Evolutionary conservation across 805 yeast species (phyloP).

Genomic region (Lipomyces kockii): DNA sequence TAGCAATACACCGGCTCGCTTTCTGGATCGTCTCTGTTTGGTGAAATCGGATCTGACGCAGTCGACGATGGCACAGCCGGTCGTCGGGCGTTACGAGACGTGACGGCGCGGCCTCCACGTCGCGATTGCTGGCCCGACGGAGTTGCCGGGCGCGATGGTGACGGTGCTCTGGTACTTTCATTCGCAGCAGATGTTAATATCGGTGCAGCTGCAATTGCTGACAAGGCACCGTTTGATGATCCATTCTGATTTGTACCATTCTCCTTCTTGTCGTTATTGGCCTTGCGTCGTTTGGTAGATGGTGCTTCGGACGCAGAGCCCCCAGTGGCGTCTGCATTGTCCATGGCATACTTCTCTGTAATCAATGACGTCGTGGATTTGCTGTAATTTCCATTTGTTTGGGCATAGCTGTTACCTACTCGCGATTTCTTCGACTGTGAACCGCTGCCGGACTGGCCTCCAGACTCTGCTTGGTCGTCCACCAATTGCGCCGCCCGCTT

Average conservation of each 20-base stretch:
- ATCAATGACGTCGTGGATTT: neutral
- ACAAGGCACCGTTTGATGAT: neutral
- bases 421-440: slow-evolving; percentile 16
- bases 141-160: slow-evolving; percentile 19
- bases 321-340: slow-evolving; percentile 19
- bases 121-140: slow-evolving; percentile 16
- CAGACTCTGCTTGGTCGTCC: slow-evolving; percentile 34
- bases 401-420: neutral
- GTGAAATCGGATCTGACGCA: slow-evolving; percentile 19
- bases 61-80: slow-evolving; percentile 1
- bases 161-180: slow-evolving; percentile 7
- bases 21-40: slow-evolving; percentile 34
- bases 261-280: slow-evolving; percentile 32
- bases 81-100: slow-evolving; percentile 3
- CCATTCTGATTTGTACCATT: slow-evolving; percentile 8
- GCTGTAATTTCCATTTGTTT: slow-evolving; percentile 38
- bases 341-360: slow-evolving; percentile 8
- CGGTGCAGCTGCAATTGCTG: neutral
- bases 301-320: slow-evolving; percentile 14
- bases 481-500: slow-evolving; percentile 60
- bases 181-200: slow-evolving; percentile 4
- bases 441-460: slow-evolving; percentile 20
- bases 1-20: slow-evolving; percentile 89
- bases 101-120: slow-evolving; percentile 19
- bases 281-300: slow-evolving; percentile 23